These are phyloP conservation scores for Tuber umbilicatum DNA, from an alignment of 495 filamentous ascomycete genomes.

Conservation along the genomic window DNA sequence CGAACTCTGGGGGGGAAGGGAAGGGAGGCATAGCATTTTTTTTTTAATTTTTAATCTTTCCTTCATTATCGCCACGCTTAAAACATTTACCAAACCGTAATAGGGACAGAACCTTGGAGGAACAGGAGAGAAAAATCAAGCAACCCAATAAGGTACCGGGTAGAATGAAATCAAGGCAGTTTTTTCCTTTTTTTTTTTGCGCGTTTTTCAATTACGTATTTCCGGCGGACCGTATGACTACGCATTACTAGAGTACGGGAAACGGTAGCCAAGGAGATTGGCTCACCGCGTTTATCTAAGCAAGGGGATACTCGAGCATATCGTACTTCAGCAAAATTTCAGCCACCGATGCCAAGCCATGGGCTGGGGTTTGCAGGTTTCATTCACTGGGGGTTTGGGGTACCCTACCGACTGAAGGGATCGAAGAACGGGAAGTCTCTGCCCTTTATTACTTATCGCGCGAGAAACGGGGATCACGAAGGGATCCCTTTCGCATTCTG, in stretches of 20 bases:
- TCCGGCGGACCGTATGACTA: neutral
- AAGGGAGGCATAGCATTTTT: neutral
- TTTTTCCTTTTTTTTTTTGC: neutral
- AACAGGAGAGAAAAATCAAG: neutral
- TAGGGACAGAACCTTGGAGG: neutral
- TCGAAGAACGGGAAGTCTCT: neutral
- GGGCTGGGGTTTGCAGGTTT: no score
- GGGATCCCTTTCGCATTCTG: neutral
- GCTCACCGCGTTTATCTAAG: no score
- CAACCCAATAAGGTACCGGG: neutral
- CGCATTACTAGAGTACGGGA: no score
- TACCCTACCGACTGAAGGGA: no score
- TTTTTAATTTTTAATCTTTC: neutral
- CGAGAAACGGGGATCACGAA: neutral
- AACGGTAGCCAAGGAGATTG: no score
- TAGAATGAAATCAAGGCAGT: neutral
- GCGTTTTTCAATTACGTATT: neutral
- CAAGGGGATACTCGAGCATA: no score
- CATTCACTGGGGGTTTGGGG: no score
- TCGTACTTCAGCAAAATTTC: no score
- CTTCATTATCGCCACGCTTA: neutral
- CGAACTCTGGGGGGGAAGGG: neutral
- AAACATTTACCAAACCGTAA: neutral
- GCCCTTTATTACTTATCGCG: neutral
- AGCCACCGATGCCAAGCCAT: no score